Conservation (phyloP, 2,329 filamentous ascomycete genomes). For the Lasiodiplodia theobromae region DNA sequence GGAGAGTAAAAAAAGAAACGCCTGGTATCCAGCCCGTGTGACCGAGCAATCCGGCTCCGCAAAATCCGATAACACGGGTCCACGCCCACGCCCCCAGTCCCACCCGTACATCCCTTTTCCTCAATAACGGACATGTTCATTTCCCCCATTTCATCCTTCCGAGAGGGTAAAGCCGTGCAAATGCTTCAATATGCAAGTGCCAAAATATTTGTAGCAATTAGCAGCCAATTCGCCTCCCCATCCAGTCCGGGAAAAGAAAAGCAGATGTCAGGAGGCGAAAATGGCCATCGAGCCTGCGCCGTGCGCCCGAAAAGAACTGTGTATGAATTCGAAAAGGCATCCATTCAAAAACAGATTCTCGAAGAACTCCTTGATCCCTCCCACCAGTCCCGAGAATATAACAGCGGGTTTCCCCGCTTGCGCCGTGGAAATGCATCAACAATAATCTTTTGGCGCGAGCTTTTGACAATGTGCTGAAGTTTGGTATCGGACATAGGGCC, state of each 20-base stretch:
- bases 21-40: slow-evolving; percentile 9
- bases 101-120: background rate
- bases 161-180: background rate
- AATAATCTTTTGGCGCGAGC: slow-evolving; percentile 9
- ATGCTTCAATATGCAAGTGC: background rate
- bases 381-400: background rate
- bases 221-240: background rate
- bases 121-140: background rate
- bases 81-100: background rate
- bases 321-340: slow-evolving; percentile 13
- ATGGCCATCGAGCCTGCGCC: background rate
- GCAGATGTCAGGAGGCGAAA: background rate
- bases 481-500: background rate
- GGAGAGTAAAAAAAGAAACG: slow-evolving; percentile 1
- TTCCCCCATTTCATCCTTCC: background rate
- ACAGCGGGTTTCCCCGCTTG: slow-evolving; percentile 16
- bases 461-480: slow-evolving; percentile 1
- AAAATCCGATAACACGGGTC: background rate
- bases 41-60: background rate
- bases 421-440: slow-evolving; percentile 20
- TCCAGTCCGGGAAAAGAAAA: background rate
- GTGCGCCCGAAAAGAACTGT: slow-evolving; percentile 1
- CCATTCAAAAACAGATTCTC: slow-evolving; percentile 15
- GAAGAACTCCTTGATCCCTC: slow-evolving; percentile 5
- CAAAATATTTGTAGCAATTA: background rate